Evolutionary conservation across 2,329 filamentous ascomycete species (phyloP).

Genomic region (Leptographium wingfieldii): DNA sequence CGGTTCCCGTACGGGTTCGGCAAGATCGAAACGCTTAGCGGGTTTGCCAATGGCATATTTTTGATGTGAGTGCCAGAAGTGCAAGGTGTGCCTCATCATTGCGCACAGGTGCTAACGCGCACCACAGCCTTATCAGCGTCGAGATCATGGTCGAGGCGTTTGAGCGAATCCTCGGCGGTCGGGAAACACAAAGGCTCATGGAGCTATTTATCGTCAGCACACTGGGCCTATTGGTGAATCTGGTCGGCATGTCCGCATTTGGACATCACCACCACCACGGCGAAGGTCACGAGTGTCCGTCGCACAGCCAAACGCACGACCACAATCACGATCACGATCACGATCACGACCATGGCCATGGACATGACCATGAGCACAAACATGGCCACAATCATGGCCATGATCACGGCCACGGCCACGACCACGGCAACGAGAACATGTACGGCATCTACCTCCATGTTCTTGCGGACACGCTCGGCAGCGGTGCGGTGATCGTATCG

Average conservation of each 20-base stretch:
- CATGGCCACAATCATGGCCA: conserved; percentile 25
- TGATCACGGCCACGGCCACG: conserved; percentile 17
- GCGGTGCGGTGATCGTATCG: conserved; percentile 85
- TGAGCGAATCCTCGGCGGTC: conserved; percentile 73
- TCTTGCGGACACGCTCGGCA: conserved; percentile 86
- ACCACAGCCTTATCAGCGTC: conserved; percentile 69
- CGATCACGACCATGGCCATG: conserved; percentile 14
- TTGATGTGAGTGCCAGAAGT: conserved; percentile 50
- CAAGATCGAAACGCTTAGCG: conserved; percentile 91
- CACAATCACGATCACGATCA: conserved; percentile 34
- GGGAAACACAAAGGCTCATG: conserved; percentile 68
- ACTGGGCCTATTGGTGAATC: conserved; percentile 75
- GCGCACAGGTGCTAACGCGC: neutral
- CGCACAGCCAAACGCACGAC: conserved; percentile 29
- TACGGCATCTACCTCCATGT: conserved; percentile 93
- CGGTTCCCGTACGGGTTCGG: conserved; percentile 91
- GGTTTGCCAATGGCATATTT: conserved; percentile 93
- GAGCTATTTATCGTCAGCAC: conserved; percentile 85
- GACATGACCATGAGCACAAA: conserved; percentile 21
- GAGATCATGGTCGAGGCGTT: conserved; percentile 94
- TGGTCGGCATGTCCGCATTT: conserved; percentile 84
- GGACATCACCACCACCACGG: conserved; percentile 51
- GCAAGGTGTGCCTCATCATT: neutral
- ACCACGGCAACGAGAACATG: conserved; percentile 75
- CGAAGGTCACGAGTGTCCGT: conserved; percentile 25